Evolutionary conservation across 345 rosid genomes (phyloP).

Genomic region (Citrus maxima): DNA sequence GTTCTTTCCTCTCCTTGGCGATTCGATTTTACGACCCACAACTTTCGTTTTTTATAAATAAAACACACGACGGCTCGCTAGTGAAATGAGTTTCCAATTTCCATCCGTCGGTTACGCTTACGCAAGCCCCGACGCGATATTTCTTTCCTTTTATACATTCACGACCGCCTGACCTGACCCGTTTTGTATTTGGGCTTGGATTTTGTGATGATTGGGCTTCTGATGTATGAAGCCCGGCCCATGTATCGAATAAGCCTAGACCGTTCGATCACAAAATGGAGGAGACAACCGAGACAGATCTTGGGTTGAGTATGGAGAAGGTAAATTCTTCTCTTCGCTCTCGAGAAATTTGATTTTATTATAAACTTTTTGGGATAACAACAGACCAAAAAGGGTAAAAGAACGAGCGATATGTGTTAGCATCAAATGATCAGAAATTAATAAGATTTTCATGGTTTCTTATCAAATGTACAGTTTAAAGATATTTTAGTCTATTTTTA

Average conservation of each 20-base stretch:
- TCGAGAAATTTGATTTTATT: too few species aligned
- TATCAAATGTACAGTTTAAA: too few species aligned
- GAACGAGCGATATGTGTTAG: too few species aligned
- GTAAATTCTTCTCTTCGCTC: too few species aligned
- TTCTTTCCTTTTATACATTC: neutral
- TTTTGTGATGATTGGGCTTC: neutral
- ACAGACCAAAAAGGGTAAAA: too few species aligned
- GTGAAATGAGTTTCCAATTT: neutral
- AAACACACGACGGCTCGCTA: slow-evolving; percentile 8
- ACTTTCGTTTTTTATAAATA: neutral
- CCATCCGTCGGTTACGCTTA: neutral
- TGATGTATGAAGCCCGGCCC: neutral
- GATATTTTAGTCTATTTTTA: too few species aligned
- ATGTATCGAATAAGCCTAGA: neutral
- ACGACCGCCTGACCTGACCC: neutral
- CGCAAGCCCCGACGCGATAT: slow-evolving; percentile 1
- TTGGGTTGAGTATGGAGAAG: too few species aligned
- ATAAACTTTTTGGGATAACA: too few species aligned
- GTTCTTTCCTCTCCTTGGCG: neutral
- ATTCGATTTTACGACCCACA: neutral
- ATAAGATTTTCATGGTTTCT: too few species aligned
- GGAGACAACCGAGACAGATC: too few species aligned
- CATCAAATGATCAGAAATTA: too few species aligned
- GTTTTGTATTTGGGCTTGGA: neutral
- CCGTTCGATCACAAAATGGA: too few species aligned